These are phyloP conservation scores for Suillus cothurnatus DNA, from an alignment of 768 basidiomycete genomes.

Conservation along the genomic window DNA sequence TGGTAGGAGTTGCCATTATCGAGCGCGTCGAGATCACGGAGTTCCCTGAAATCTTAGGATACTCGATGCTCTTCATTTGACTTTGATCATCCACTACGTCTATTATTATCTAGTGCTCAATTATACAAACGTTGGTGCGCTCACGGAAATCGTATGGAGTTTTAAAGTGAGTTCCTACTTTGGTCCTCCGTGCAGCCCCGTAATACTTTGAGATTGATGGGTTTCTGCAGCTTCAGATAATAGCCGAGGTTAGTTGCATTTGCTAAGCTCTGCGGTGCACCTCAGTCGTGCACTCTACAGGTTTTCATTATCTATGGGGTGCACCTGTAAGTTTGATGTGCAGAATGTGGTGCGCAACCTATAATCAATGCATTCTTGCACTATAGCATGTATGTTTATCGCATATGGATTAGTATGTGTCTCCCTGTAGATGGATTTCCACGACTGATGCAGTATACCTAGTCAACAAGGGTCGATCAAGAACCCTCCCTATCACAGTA, in stretches of 20 bases:
- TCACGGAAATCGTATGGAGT: conserved; percentile 34
- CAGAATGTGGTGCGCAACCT: background rate
- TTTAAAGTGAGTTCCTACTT: conserved; percentile 1
- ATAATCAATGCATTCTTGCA: background rate
- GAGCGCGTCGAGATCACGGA: background rate
- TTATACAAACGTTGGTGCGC: conserved; percentile 31
- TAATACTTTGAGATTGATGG: background rate
- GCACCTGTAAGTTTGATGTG: background rate
- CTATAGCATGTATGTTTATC: background rate
- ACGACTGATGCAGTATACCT: background rate
- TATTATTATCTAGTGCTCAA: conserved; percentile 41
- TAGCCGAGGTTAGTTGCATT: background rate
- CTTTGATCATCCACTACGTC: conserved; percentile 36
- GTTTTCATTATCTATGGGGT: background rate
- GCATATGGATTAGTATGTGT: conserved; percentile 11
- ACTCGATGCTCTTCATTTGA: conserved; percentile 38
- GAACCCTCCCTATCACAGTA: background rate
- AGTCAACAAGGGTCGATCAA: conserved; percentile 6
- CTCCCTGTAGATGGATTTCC: background rate
- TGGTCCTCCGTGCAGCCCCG: background rate
- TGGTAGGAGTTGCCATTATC: conserved; percentile 9
- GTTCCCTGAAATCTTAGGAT: conserved; percentile 25
- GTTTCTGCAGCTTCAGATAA: background rate
- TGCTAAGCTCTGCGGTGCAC: too few species aligned
- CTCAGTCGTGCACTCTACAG: background rate